These are phyloP conservation scores for Fibroporia radiculosa DNA, from an alignment of 768 basidiomycete genomes.

Conservation along the genomic window DNA sequence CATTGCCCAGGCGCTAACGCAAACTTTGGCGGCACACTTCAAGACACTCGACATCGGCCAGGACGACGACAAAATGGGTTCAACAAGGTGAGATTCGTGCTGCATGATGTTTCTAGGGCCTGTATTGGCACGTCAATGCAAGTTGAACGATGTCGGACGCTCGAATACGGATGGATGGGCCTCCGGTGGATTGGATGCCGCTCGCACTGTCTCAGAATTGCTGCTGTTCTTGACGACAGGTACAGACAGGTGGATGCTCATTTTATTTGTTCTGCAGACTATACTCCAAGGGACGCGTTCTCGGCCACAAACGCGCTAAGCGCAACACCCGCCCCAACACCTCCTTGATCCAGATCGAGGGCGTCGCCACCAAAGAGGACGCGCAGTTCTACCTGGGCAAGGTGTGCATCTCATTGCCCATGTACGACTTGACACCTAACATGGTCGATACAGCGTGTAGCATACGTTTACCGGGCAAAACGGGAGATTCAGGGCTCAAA, in stretches of 20 bases:
- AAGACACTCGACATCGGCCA: conserved; percentile 24
- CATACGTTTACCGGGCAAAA: conserved; percentile 98
- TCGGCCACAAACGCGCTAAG: conserved; percentile 98
- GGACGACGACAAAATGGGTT: conserved; percentile 55
- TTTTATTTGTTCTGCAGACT: conserved; percentile 45
- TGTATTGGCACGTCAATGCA: conserved; percentile 12
- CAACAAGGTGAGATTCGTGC: conserved; percentile 58
- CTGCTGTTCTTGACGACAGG: not conserved
- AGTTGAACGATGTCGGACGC: conserved; percentile 12
- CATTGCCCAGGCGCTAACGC: conserved; percentile 2
- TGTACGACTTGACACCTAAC: not conserved
- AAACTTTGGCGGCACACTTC: conserved; percentile 15
- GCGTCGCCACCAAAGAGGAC: conserved; percentile 87
- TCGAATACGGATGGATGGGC: conserved; percentile 40
- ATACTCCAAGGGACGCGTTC: conserved; percentile 92
- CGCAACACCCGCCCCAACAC: conserved; percentile 95
- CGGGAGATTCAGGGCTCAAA: conserved; percentile 90
- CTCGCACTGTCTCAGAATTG: not conserved
- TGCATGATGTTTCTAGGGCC: not conserved
- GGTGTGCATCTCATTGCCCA: conserved; percentile 39
- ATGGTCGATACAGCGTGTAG: conserved; percentile 63
- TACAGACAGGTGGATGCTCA: not conserved
- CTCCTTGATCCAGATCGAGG: conserved; percentile 95
- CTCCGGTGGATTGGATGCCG: conserved; percentile 23
- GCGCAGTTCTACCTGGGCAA: conserved; percentile 98